Evolutionary conservation across 345 rosid genomes (phyloP).

Genomic region (Moricandia moricandioides): DNA sequence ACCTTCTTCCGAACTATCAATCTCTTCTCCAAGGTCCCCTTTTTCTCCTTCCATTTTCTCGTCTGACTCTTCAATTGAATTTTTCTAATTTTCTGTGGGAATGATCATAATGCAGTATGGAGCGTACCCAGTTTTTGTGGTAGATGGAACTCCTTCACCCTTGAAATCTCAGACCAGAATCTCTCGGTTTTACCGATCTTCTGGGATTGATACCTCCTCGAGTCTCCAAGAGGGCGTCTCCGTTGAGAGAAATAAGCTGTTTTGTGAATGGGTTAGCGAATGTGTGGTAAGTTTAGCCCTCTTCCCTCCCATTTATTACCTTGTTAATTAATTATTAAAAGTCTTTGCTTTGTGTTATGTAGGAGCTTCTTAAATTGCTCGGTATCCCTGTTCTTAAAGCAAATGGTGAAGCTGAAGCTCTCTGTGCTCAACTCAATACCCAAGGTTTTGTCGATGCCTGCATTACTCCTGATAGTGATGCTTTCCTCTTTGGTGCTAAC

Average conservation of each 20-base stretch:
- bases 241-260: slow-evolving; percentile 61
- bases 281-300: slow-evolving; percentile 52
- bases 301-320: neutral
- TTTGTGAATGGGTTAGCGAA: slow-evolving; percentile 60
- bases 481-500: slow-evolving; percentile 84
- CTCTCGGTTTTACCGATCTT: slow-evolving; percentile 53
- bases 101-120: no score
- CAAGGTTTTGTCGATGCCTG: slow-evolving; percentile 87
- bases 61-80: neutral
- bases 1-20: slow-evolving; percentile 87
- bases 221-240: slow-evolving; percentile 46
- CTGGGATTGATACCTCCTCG: slow-evolving; percentile 53
- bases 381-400: slow-evolving; percentile 84
- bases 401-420: slow-evolving; percentile 89
- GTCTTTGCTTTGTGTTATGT: neutral
- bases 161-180: slow-evolving; percentile 76
- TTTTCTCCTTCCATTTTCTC: neutral
- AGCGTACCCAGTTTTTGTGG: slow-evolving; percentile 80
- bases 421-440: slow-evolving; percentile 76
- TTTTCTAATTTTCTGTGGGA: no score
- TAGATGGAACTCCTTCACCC: slow-evolving; percentile 85
- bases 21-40: slow-evolving; percentile 91
- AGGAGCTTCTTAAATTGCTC: slow-evolving; percentile 81
- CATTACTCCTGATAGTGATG: slow-evolving; percentile 90
- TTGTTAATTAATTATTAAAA: neutral